Base-by-base conservation (phyloP, 2,329 filamentous ascomycete genomes). In the Phoma herbarum region DNA sequence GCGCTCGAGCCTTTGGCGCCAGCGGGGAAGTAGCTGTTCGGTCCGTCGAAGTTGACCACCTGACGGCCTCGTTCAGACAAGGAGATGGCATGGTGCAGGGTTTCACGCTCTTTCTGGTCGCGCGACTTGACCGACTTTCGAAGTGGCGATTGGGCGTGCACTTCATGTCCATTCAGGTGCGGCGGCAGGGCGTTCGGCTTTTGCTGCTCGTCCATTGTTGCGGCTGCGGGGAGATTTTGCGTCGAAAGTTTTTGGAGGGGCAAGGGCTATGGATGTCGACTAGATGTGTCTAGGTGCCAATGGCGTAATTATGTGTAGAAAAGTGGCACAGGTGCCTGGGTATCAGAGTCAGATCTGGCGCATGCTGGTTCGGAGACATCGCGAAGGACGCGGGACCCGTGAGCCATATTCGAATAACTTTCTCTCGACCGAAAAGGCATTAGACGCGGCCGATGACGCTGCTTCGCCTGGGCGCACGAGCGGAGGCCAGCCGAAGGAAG, bases 31-130 rank as follows among this genome's bases (percentile, higher is more conserved):
- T 73, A 72, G 53, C 66, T 68, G 55, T 68, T 67, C 20, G 74
- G 71, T 9, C 62, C 70, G 56, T 80, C 78, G 43, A 83, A 77
- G 63, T 82, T 78, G 43, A 84, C 70, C 0, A 80, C 75, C 52
- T 80, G 77, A 62, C 79, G 79, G 25, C 78, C 77, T 22, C 77
- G 79, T 72, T 86, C 86, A 14, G 85, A 87, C 7, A 82, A 82
- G 64, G 83, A 78, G 59, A 89, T 88, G 23, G 86, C 84, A 18
- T 84, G 81, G 66, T 82, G 84, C 52, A 88, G 80, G 55, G 77
- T 83, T 52, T 88, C 85, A 29, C 85, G 78, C 68, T 88, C 86
- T 65, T 76, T 76, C 52, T 72, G 72, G 63, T 82, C 79, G 60
- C 82, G 79, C 42, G 79, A 79, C 69, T 83, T 78, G 16, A 79